Evolutionary conservation across 2,329 filamentous ascomycete genomes (phyloP), one percentile per base, ranked within the genome.

Genomic region (Ophiostoma australiae): DNA sequence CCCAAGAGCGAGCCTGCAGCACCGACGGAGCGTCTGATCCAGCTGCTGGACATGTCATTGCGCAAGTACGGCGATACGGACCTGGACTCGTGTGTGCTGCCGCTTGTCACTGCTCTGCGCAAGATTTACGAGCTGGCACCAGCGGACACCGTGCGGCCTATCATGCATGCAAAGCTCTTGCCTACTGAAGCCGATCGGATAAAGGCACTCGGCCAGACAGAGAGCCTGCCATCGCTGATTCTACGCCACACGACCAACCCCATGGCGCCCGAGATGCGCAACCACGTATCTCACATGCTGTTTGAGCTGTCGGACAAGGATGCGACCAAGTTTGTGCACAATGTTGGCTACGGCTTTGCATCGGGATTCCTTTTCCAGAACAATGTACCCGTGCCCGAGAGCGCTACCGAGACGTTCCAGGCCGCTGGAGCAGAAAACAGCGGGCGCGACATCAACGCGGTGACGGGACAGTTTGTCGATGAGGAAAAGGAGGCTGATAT

Each of bases 271-370:
- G 88, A 89, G 55, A 82, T 97, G 3, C 88, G 93, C 23, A 88
- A 91, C 67, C 87, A 87, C 23, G 90, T 97, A 69, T 91, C 91
- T 0, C 85, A 90, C 39, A 84, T 99, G 33, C 86, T 97, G 73
- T 99, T 96, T 78, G 91, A 96, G 74, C 84, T 98, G 37, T 97
- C 93, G 0, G 90, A 90, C 74, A 91, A 89, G 75, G 89, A 97
- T 76, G 87, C 94, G 0, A 86, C 85, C 20, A 90, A 85, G 39
- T 95, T 97, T 76, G 91, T 98, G 0, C 86, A 91, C 69, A 97
- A 97, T 75, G 92, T 99, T 15, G 95, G 95, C 0, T 99, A 97
- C 77, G 95, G 95, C 0, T 97, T 92, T 77, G 95, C 95, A 0
- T 92, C 93, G 0, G 95, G 95, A 0, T 97, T 95, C 78, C 82